These are phyloP conservation scores for Waltergamsia citrina DNA, from an alignment of 2,329 filamentous ascomycete species.

Conservation along the genomic window DNA sequence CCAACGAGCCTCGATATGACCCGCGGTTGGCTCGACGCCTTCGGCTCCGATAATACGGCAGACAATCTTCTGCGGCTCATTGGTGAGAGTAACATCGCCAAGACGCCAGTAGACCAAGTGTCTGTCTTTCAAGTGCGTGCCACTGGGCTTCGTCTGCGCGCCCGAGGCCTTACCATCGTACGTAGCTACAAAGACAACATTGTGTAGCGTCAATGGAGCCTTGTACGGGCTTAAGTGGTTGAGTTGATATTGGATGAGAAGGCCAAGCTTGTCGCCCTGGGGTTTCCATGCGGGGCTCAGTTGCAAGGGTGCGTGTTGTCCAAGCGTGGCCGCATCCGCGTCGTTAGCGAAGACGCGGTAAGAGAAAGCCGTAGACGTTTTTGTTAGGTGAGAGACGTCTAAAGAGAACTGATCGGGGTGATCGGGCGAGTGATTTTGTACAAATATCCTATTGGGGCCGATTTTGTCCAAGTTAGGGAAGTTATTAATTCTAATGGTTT, in stretches of 20 bases:
- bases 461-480: conserved; percentile 85
- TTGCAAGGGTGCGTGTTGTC: conserved; percentile 59
- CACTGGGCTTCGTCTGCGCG: conserved; percentile 69
- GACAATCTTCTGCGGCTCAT: conserved; percentile 66
- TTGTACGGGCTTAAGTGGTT: conserved; percentile 56
- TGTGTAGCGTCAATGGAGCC: conserved; percentile 43
- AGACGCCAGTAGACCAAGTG: conserved; percentile 74
- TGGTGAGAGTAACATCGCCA: conserved; percentile 60
- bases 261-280: conserved; percentile 74
- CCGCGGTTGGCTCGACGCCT: conserved; percentile 58
- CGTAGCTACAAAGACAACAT: conserved; percentile 63
- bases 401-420: conserved; percentile 74
- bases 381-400: conserved; percentile 61
- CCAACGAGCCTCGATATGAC: conserved; percentile 76
- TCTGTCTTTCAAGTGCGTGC: conserved; percentile 71
- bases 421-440: conserved; percentile 55
- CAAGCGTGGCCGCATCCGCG: conserved; percentile 17
- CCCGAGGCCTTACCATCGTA: conserved; percentile 60
- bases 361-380: conserved; percentile 77
- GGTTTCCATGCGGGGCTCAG: conserved; percentile 75
- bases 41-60: conserved; percentile 71
- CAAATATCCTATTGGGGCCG: conserved; percentile 85
- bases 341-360: conserved; percentile 67
- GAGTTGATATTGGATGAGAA: conserved; percentile 74
- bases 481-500: conserved; percentile 77